Percentiles rank a stretch among this genome's conserved stretches.
Evolutionary conservation across 129 eudicot genomes (phyloP).

Genomic region (Flaveria ramosissima): DNA sequence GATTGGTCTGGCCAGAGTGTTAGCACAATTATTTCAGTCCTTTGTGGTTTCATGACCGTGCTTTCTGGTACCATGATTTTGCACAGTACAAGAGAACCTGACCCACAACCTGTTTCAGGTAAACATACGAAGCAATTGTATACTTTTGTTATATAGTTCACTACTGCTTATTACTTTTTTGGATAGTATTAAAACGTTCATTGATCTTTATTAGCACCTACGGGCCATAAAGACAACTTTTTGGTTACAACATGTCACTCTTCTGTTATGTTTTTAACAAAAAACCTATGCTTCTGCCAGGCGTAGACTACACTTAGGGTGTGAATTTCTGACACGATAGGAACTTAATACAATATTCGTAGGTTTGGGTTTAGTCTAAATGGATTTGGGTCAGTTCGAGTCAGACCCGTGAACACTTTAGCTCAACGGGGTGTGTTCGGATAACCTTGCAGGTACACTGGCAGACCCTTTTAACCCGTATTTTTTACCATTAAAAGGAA

Average conservation of each 20-base stretch:
- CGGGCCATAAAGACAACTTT: neutral
- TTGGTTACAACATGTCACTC: neutral
- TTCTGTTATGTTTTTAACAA: neutral
- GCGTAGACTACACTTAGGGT: too few species aligned
- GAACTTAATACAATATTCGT: too few species aligned
- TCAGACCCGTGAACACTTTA: too few species aligned
- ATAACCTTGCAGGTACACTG: too few species aligned
- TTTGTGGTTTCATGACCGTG: conserved; percentile 88
- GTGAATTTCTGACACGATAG: neutral
- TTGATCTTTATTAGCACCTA: neutral
- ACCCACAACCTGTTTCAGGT: conserved; percentile 64
- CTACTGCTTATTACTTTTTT: neutral
- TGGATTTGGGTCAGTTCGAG: too few species aligned
- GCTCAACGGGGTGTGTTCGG: too few species aligned
- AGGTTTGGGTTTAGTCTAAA: too few species aligned
- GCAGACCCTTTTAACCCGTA: too few species aligned
- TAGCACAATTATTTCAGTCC: conserved; percentile 75
- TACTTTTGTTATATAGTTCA: neutral
- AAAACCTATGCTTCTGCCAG: too few species aligned
- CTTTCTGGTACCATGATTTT: conserved; percentile 86
- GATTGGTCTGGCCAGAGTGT: conserved; percentile 96
- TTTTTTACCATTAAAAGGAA: too few species aligned
- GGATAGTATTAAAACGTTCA: neutral
- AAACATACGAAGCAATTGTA: neutral
- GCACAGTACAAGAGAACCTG: conserved; percentile 87